Percentiles rank a stretch among this genome's conserved stretches.
Conservation (phyloP, 768 basidiomycete genomes). For the Psilocybe tampanensis region DNA sequence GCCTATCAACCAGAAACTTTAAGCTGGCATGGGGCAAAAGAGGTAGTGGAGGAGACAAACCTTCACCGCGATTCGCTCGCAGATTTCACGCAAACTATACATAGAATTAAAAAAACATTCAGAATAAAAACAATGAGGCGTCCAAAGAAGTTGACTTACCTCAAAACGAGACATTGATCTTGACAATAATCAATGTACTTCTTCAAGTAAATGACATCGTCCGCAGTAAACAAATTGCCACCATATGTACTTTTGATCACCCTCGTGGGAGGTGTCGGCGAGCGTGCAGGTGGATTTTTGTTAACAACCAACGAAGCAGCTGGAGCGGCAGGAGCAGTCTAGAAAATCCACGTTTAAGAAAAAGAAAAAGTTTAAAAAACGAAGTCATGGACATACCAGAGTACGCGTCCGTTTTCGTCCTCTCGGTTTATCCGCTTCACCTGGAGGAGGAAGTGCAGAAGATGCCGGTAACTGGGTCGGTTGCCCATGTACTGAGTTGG, state of each 20-base stretch:
- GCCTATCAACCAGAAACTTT: slow-evolving; percentile 48
- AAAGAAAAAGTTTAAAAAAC: slow-evolving; percentile 5
- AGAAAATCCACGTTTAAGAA: slow-evolving; percentile 1
- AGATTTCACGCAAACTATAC: slow-evolving; percentile 69
- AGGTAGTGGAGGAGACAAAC: slow-evolving; percentile 30
- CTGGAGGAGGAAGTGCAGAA: slow-evolving; percentile 14
- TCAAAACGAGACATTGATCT: slow-evolving; percentile 82
- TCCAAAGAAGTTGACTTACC: slow-evolving; percentile 42
- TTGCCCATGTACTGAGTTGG: slow-evolving; percentile 22
- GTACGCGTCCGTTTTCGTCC: slow-evolving; percentile 72
- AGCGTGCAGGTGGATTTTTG: slow-evolving; percentile 70
- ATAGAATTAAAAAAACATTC: not conserved
- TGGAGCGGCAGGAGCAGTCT: slow-evolving; percentile 67
- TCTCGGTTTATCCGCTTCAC: slow-evolving; percentile 46
- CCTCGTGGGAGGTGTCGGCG: slow-evolving; percentile 81
- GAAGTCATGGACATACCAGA: slow-evolving; percentile 40
- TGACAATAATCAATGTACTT: slow-evolving; percentile 92
- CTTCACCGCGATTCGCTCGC: slow-evolving; percentile 85
- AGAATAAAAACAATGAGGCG: not conserved
- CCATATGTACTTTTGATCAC: slow-evolving; percentile 90
- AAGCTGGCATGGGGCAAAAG: not conserved
- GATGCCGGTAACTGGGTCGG: slow-evolving; percentile 35
- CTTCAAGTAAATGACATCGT: slow-evolving; percentile 82
- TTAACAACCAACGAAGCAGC: slow-evolving; percentile 69
- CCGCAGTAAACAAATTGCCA: slow-evolving; percentile 84